Percentiles rank a stretch among this genome's conserved stretches.
phyloP scores from a whole-genome alignment of 2,329 filamentous ascomycete species.

The Periglandula ipomoeae region DNA sequence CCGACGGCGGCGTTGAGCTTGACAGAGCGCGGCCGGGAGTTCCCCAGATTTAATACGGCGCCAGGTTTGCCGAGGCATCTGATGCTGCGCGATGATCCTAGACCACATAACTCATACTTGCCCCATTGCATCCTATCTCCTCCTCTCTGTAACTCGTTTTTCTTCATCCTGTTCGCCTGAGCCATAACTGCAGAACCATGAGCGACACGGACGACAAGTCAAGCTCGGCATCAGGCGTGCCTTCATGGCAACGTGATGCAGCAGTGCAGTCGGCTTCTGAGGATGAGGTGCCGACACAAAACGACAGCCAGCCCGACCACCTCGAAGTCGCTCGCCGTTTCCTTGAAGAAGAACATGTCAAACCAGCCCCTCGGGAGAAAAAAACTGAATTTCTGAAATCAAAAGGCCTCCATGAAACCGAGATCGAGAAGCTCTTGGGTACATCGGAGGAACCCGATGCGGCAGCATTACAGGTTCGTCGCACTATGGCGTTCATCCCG shows the following conservation, averaged over 20 bases:
- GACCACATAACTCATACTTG: background rate
- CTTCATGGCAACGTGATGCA: constrained; percentile 22
- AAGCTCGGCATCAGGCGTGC: constrained; percentile 15
- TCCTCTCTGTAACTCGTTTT: background rate
- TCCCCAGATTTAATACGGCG: background rate
- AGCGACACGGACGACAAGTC: constrained; percentile 22
- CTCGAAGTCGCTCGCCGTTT: constrained; percentile 65
- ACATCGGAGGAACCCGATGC: constrained; percentile 13
- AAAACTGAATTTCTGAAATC: constrained; percentile 69
- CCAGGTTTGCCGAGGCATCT: constrained; percentile 1
- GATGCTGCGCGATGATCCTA: background rate
- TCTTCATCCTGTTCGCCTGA: background rate
- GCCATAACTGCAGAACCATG: constrained; percentile 14
- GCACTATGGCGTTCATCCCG: constrained; percentile 6
- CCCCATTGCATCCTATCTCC: background rate
- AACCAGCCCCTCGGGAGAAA: constrained; percentile 56
- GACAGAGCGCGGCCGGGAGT: no score
- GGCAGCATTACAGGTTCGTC: constrained; percentile 12
- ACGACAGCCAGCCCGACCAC: constrained; percentile 17
- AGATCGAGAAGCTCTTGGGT: constrained; percentile 59
- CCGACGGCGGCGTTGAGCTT: no score
- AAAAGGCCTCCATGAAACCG: constrained; percentile 60
- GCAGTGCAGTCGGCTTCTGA: constrained; percentile 9
- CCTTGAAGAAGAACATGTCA: constrained; percentile 64
- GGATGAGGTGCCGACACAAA: constrained; percentile 5